Conservation (phyloP, 805 yeast species). For the Candida sakaeoensis region DNA sequence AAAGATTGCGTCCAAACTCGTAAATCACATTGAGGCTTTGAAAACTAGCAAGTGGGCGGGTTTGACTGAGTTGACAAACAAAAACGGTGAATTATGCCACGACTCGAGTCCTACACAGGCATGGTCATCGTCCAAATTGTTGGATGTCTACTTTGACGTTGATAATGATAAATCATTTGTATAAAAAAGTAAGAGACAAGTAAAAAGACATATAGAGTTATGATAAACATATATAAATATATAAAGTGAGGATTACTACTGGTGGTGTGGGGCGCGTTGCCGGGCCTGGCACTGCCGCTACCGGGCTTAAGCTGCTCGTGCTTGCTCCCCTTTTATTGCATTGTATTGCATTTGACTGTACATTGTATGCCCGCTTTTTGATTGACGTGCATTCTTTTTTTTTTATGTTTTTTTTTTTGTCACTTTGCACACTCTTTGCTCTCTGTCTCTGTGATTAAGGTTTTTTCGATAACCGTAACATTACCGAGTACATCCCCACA, state of each 20-base stretch:
- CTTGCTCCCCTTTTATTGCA: too few species aligned
- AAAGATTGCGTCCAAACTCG: conserved; percentile 50
- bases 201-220: too few species aligned
- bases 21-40: conserved; percentile 68
- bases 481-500: conserved; percentile 6
- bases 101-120: conserved; percentile 97
- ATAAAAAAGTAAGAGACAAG: not conserved
- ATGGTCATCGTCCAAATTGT: conserved; percentile 85
- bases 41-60: conserved; percentile 88
- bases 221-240: too few species aligned
- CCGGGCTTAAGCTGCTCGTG: not conserved
- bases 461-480: not conserved
- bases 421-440: too few species aligned
- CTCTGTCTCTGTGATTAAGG: too few species aligned
- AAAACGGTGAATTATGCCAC: conserved; percentile 72
- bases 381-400: not conserved
- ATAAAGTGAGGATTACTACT: too few species aligned
- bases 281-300: not conserved
- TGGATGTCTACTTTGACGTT: conserved; percentile 73
- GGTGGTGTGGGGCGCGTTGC: not conserved
- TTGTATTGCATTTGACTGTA: too few species aligned
- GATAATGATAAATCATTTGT: conserved; percentile 24
- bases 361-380: not conserved
- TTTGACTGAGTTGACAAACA: conserved; percentile 85
- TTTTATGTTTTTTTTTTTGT: too few species aligned